phyloP scores from a whole-genome alignment of 495 filamentous ascomycete species.

The Penicillium antarcticum region DNA sequence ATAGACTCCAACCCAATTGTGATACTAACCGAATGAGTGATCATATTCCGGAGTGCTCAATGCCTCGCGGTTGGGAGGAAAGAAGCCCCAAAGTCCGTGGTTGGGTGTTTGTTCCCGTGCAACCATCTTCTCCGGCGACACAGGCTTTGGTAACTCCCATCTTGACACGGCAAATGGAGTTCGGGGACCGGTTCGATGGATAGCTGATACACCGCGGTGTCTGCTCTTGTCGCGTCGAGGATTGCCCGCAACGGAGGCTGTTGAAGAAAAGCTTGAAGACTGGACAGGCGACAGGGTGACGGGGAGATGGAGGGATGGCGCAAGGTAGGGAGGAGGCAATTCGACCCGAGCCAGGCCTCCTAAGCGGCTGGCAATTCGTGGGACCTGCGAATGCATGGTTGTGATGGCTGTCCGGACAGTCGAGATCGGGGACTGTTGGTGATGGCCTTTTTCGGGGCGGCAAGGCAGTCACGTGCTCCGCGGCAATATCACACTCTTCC shows the following conservation, averaged over 20 bases:
- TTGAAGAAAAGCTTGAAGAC: constrained; percentile 46
- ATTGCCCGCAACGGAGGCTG: constrained; percentile 29
- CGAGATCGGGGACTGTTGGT: constrained; percentile 3
- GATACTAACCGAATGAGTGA: constrained; percentile 55
- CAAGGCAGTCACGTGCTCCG: constrained; percentile 16
- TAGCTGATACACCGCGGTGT: constrained; percentile 71
- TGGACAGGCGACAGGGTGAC: constrained; percentile 30
- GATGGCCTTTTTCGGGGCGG: constrained; percentile 18
- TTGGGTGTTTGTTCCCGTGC: constrained; percentile 51
- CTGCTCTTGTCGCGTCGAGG: constrained; percentile 43
- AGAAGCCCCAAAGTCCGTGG: constrained; percentile 95
- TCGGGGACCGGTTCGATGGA: constrained; percentile 73
- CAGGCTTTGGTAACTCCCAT: constrained; percentile 71
- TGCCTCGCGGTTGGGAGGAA: constrained; percentile 60
- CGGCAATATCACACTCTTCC: neutral
- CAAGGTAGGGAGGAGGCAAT: constrained; percentile 43
- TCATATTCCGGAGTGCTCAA: constrained; percentile 68
- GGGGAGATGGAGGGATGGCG: constrained; percentile 42
- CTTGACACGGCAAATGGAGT: constrained; percentile 66
- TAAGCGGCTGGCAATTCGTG: constrained; percentile 4
- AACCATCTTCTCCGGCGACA: constrained; percentile 44
- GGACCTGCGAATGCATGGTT: constrained; percentile 41
- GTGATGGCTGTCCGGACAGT: constrained; percentile 10
- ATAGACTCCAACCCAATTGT: neutral
- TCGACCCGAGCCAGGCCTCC: constrained; percentile 31